phyloP scores from a whole-genome alignment of 1,284 basidiomycete species.

The Farysia itapuensis region DNA sequence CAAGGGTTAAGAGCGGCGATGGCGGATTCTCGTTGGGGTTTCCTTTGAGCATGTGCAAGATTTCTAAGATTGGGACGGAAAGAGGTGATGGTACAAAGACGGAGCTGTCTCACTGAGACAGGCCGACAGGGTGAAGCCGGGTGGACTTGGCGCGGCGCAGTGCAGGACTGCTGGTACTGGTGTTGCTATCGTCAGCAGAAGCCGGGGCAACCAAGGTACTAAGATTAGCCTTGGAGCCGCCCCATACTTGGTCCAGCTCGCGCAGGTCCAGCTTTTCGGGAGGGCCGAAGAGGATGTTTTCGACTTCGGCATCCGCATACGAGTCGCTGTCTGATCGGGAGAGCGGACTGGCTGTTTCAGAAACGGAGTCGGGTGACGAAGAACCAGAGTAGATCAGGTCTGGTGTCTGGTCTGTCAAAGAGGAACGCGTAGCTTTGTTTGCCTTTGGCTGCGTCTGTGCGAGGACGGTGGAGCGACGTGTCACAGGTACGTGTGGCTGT shows the following conservation, averaged over 20 bases:
- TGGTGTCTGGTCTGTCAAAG: conserved; percentile 7
- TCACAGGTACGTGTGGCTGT: conserved; percentile 5
- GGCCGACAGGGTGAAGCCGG: neutral
- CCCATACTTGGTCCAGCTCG: conserved; percentile 35
- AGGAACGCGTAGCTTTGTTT: neutral
- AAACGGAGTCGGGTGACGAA: conserved; percentile 16
- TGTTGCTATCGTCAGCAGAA: too few relatives aligned
- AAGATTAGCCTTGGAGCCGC: conserved; percentile 10
- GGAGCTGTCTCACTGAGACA: too few relatives aligned
- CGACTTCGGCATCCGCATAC: conserved; percentile 24
- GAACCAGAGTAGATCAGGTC: conserved; percentile 20
- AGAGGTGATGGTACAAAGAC: too few relatives aligned
- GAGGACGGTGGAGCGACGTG: conserved; percentile 13
- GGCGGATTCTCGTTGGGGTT: too few relatives aligned
- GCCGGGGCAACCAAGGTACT: neutral
- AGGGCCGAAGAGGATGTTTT: conserved; percentile 32
- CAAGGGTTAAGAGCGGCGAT: too few relatives aligned
- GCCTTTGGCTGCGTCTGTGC: conserved; percentile 7
- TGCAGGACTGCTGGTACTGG: too few relatives aligned
- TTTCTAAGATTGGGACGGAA: too few relatives aligned
- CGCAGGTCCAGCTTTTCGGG: conserved; percentile 35
- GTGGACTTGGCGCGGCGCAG: neutral
- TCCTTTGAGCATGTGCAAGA: too few relatives aligned
- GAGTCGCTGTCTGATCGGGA: conserved; percentile 11
- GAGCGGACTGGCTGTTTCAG: conserved; percentile 26